phyloP scores from a whole-genome alignment of 371 early-diverging fungal species.

The Amoeboaphelidium occidentale region DNA sequence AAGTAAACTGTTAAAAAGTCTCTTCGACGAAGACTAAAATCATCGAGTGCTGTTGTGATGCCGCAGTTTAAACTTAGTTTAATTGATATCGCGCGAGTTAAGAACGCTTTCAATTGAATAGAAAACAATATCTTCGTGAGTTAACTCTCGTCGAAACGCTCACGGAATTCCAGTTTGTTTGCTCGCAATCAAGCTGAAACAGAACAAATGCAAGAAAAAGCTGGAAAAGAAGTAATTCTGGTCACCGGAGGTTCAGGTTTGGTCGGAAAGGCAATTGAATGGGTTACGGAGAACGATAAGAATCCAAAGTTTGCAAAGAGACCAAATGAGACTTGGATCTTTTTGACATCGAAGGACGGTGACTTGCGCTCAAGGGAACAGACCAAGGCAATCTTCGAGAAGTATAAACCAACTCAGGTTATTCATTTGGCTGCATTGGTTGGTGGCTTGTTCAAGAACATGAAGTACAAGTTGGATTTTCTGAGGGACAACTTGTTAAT shows the following conservation, averaged over 20 bases:
- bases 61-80: too few relatives aligned
- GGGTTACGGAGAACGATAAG: constrained; percentile 32
- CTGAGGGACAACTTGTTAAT: constrained; percentile 51
- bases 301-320: constrained; percentile 25
- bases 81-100: too few relatives aligned
- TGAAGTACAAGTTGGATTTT: constrained; percentile 55
- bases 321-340: constrained; percentile 47
- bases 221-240: constrained; percentile 1
- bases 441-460: constrained; percentile 64
- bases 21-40: too few relatives aligned
- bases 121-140: too few relatives aligned
- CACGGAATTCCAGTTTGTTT: too few relatives aligned
- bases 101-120: too few relatives aligned
- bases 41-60: too few relatives aligned
- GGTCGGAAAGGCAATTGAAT: constrained; percentile 50
- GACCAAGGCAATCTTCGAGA: constrained; percentile 40
- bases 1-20: too few relatives aligned
- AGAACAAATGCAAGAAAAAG: neutral
- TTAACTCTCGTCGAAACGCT: too few relatives aligned
- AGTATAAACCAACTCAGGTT: constrained; percentile 51
- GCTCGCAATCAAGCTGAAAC: too few relatives aligned
- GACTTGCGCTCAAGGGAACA: constrained; percentile 40
- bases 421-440: constrained; percentile 67
- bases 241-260: constrained; percentile 43
- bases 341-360: constrained; percentile 48